phyloP scores from a whole-genome alignment of 352 stramenopile genomes.

The Lagenidium sp. region DNA sequence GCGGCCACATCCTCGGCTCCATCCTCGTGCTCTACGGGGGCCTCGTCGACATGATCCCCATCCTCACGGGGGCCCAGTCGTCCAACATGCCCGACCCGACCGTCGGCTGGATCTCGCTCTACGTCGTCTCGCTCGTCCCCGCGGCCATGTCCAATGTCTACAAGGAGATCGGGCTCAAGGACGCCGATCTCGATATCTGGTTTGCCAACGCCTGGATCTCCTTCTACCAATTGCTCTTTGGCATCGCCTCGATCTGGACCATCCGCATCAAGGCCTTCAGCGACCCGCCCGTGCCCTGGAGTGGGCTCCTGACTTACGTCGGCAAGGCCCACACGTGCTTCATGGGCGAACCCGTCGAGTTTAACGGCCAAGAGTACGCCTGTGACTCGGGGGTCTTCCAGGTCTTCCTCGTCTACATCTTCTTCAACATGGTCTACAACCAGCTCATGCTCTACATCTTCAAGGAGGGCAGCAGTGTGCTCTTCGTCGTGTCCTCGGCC shows the following conservation, averaged over 20 bases:
- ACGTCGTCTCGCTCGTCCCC: conserved; percentile 64
- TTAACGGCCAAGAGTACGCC: conserved; percentile 40
- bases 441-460: conserved; percentile 88
- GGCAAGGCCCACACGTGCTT: conserved; percentile 68
- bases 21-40: conserved; percentile 82
- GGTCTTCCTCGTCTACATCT: conserved; percentile 77
- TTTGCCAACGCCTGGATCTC: conserved; percentile 84
- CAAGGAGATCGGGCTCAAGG: conserved; percentile 86
- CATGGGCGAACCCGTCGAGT: conserved; percentile 53
- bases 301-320: conserved; percentile 59
- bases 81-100: conserved; percentile 70
- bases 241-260: conserved; percentile 64
- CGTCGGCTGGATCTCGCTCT: conserved; percentile 67
- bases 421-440: conserved; percentile 86
- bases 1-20: conserved; percentile 73
- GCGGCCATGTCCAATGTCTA: conserved; percentile 77
- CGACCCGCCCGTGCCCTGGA: conserved; percentile 65
- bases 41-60: conserved; percentile 77
- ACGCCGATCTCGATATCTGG: conserved; percentile 84
- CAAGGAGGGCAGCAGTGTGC: conserved; percentile 81
- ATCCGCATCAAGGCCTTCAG: conserved; percentile 74
- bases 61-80: conserved; percentile 51
- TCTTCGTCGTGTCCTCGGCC: conserved; percentile 83
- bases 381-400: conserved; percentile 64
- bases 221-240: conserved; percentile 76